These are phyloP conservation scores for Ceratocystis albifundus DNA, from an alignment of 2,329 filamentous ascomycete genomes.

Conservation along the genomic window DNA sequence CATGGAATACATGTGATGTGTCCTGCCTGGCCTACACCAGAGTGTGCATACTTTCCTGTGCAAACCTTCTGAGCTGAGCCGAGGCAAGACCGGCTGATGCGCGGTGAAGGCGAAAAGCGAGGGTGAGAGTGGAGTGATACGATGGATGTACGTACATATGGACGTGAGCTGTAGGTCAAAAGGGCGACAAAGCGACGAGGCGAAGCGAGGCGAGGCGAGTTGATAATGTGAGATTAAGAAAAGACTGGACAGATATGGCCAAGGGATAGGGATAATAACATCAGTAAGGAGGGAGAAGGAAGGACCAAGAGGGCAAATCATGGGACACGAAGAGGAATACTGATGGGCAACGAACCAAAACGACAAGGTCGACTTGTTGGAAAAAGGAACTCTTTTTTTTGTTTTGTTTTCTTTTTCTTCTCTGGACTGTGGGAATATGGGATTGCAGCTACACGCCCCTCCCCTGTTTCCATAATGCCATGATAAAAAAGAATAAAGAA, in stretches of 20 bases:
- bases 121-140: not conserved
- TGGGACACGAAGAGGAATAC: not conserved
- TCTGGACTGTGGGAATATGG: not conserved
- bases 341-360: not conserved
- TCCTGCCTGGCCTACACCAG: not conserved
- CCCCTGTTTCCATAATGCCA: not conserved
- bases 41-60: not conserved
- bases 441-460: not conserved
- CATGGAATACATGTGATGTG: not conserved
- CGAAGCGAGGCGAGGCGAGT: not conserved
- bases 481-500: not conserved
- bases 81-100: conserved; percentile 4
- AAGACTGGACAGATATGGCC: not conserved
- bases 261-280: not conserved
- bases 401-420: not conserved
- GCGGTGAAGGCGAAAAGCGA: not conserved
- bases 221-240: not conserved
- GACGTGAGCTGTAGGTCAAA: not conserved
- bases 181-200: not conserved
- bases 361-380: not conserved
- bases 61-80: conserved; percentile 1
- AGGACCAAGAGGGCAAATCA: not conserved
- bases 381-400: not conserved
- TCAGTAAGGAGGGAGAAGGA: not conserved
- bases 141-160: not conserved